These are phyloP conservation scores for Kuraishia piskuri DNA, from an alignment of 805 yeast genomes.

Conservation along the genomic window DNA sequence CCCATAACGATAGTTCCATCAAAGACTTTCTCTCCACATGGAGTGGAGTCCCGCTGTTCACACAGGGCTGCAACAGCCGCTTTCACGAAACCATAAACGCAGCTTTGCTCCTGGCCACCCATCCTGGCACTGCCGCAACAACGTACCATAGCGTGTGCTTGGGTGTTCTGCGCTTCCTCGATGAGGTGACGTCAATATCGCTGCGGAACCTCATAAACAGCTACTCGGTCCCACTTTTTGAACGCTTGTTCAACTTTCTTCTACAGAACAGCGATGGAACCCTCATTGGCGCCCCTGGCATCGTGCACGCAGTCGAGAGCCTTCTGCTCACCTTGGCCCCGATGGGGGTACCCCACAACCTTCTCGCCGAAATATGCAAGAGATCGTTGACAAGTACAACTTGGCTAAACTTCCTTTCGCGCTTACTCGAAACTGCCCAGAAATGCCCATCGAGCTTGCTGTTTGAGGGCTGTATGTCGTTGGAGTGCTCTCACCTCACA, in stretches of 20 bases:
- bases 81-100: background rate
- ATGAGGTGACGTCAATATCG: background rate
- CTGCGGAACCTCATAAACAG: background rate
- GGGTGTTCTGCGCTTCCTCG: background rate
- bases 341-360: background rate
- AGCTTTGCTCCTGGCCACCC: background rate
- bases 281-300: no score
- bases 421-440: background rate
- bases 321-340: conserved; percentile 1
- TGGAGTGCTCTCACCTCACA: background rate
- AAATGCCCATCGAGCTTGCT: background rate
- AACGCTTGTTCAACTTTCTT: background rate
- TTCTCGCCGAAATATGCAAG: background rate
- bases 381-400: background rate
- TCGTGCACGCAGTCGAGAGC: background rate
- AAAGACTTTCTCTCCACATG: background rate
- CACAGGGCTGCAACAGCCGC: background rate
- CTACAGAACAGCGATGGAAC: background rate
- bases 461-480: background rate
- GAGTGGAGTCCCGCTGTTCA: background rate
- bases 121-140: background rate
- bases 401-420: background rate
- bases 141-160: background rate
- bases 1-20: background rate
- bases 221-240: background rate